Evolutionary conservation across 768 basidiomycete genomes (phyloP), one percentile per base, ranked within the genome.

Genomic region (Phylloporus scabripes): DNA sequence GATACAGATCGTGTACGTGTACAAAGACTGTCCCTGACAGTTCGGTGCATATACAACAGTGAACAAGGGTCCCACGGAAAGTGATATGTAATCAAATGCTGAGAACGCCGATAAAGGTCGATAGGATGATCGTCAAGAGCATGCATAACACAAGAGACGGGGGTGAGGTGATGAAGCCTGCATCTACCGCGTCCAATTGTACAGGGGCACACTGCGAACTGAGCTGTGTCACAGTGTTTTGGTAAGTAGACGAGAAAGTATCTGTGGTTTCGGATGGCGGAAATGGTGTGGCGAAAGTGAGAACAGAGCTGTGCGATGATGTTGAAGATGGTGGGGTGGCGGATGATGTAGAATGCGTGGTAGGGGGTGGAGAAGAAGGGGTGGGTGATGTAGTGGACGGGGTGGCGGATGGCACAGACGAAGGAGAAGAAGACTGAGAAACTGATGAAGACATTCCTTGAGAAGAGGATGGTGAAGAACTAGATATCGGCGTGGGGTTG

Each of bases 41-140:
- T 42, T 29, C 36, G 26, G 28, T 29, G 17, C 17, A 42, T 9
- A 31, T 42, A 42, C 42, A 29, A 42, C 24, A 41, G 7, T 11
- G 11, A 7, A 9, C 6, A 3, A 54, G 20, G 0, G 42, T 47
- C 31, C 23, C 21, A 12, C 28, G n/a, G 4, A 12, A 20, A 28
- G 26, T 1, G 28, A 31, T 11, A 34, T 42, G 23, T n/a, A 42
- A 12, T 63, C 54, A 70, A 29, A 65, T 46, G 15, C 66, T 33
- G 23, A 65, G 32, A 23, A 59, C 48, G 2, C 67, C 64, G 36
- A 66, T 24, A 3, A 56, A 57, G 12, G 63, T 63, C 5, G 60
- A 59, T 15, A 62, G 15, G 26, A 62, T 44, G 31, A 66, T 46
- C 44, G 57, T 61, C 52, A 63, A 63, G 46, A 63, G 31, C 45